phyloP scores from a whole-genome alignment of 169 alveolate genomes.

The Eimeria praecox region DNA sequence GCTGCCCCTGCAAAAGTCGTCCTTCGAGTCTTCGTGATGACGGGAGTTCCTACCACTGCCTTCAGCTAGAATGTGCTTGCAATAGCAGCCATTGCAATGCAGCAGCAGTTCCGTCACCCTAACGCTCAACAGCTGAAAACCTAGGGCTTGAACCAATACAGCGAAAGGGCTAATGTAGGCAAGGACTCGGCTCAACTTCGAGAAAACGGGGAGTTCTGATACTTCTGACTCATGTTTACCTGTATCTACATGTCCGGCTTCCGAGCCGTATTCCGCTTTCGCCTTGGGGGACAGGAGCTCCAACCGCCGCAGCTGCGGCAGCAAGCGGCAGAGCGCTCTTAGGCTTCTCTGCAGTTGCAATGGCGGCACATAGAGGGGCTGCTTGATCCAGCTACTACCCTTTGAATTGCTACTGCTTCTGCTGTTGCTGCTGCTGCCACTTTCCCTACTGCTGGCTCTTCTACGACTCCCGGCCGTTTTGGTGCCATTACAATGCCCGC shows the following conservation, averaged over 20 bases:
- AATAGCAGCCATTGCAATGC: slow-evolving; percentile 28
- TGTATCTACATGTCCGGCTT: neutral
- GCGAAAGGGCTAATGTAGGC: slow-evolving; percentile 34
- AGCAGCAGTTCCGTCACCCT: slow-evolving; percentile 45
- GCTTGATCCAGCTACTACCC: neutral
- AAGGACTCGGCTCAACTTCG: neutral
- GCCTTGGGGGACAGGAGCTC: slow-evolving; percentile 42
- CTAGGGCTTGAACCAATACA: slow-evolving; percentile 29
- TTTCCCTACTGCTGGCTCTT: slow-evolving; percentile 11
- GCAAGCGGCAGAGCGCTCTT: slow-evolving; percentile 30
- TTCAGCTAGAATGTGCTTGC: neutral
- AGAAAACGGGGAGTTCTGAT: slow-evolving; percentile 22
- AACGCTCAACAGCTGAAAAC: slow-evolving; percentile 19
- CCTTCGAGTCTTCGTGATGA: neutral
- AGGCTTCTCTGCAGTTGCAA: slow-evolving; percentile 61
- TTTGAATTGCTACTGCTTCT: neutral
- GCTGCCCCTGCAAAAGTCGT: neutral
- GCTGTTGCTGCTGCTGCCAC: neutral
- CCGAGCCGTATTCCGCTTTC: neutral
- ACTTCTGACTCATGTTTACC: neutral
- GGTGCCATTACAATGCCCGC: neutral
- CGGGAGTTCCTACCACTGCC: neutral
- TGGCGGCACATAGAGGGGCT: slow-evolving; percentile 65
- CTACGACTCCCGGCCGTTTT: neutral
- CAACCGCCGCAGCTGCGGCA: slow-evolving; percentile 73